Evolutionary conservation across 2,329 filamentous ascomycete genomes (phyloP).

Genomic region (Cladophialophora immunda): DNA sequence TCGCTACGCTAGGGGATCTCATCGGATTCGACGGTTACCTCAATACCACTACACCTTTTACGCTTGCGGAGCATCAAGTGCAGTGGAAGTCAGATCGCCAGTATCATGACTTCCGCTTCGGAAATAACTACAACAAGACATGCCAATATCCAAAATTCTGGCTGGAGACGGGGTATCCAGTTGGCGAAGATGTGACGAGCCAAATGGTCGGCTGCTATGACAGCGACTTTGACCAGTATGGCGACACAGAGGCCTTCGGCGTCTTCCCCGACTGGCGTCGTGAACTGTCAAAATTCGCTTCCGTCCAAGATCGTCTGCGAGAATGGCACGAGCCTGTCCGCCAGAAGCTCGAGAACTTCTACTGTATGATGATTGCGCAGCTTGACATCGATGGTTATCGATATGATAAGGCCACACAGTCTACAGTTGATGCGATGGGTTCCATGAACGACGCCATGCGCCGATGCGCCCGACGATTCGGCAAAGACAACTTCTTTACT

Average conservation of each 20-base stretch:
- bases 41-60: conserved; percentile 67
- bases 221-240: conserved; percentile 72
- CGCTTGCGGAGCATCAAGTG: conserved; percentile 64
- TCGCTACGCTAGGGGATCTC: conserved; percentile 71
- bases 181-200: conserved; percentile 57
- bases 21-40: conserved; percentile 69
- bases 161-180: conserved; percentile 64
- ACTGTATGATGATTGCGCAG: conserved; percentile 68
- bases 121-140: conserved; percentile 62
- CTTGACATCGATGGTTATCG: conserved; percentile 74
- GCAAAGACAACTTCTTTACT: conserved; percentile 71
- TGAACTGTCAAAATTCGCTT: conserved; percentile 72
- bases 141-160: conserved; percentile 70
- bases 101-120: conserved; percentile 67
- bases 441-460: conserved; percentile 66
- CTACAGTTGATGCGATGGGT: conserved; percentile 68
- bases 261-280: conserved; percentile 70
- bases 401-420: conserved; percentile 72
- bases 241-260: conserved; percentile 70
- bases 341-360: conserved; percentile 67
- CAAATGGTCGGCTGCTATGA: conserved; percentile 65
- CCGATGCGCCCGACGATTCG: conserved; percentile 63
- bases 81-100: conserved; percentile 63
- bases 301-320: conserved; percentile 71
- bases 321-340: conserved; percentile 69